Base-by-base conservation (phyloP, 2,329 filamentous ascomycete genomes). In the Ascochyta lentis region DNA sequence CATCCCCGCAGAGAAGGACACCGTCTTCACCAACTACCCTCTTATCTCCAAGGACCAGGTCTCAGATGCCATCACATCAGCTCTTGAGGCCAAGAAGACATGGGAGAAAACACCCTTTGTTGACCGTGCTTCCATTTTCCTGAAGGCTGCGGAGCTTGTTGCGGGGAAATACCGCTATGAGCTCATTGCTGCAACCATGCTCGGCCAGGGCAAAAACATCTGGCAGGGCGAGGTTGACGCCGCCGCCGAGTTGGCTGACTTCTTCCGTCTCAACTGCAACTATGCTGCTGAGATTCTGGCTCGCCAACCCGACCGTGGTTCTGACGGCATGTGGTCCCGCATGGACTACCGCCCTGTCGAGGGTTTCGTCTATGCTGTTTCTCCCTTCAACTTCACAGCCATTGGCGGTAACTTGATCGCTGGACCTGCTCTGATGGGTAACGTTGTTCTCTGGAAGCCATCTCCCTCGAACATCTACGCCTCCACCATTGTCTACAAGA, bases 201-300 rank as follows among this genome's bases (percentile, higher is more conserved):
- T 96, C 33, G 94, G 94, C 54, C 94, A 98, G 79, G 94, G 94
- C 68, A 97, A 97, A 85, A 97, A 96, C 76, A 92, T 91, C 40
- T 97, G 92, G 92, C 94, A 98, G 79, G 94, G 93, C 19, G 94
- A 98, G 83, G 96, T 97, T 61, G 94, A 97, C 76, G 85, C 92
- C 39, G 93, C 93, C 19, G 94, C 94, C 19, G 94, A 98, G 82
- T 79, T 96, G 67, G 88, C 86, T 63, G 94, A 98, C 76, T 97
- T 97, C 79, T 83, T 97, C 54, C 78, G 81, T n/a, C 95, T 96
- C 81, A 95, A 94, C 73, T 92, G 96, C 45, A 86, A 92, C 74
- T 97, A 94, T 73, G 94, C 93, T 31, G 89, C 96, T 78, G 90
- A 96, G 76, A 79, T 96, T 47, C 94, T 96, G 74, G 84, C 85